Conservation (phyloP, 441 rosid species). For the Populus trichocarpa region DNA sequence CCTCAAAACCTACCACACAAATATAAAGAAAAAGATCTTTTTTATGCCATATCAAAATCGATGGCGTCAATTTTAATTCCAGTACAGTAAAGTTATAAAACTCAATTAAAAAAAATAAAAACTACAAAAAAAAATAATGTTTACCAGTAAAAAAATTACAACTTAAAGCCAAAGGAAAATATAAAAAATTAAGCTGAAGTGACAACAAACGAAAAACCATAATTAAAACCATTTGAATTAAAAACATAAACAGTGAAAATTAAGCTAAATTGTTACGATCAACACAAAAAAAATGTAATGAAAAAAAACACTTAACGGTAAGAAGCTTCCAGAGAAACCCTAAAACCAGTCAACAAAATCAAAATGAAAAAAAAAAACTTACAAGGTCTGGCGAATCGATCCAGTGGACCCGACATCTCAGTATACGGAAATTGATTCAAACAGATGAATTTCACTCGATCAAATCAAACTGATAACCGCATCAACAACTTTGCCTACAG, state of each 20-base stretch:
- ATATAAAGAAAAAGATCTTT: background rate
- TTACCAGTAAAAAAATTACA: background rate
- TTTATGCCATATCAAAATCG: background rate
- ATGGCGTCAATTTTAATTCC: background rate
- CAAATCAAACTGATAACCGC: background rate
- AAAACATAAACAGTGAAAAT: background rate
- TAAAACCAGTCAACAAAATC: conserved; percentile 2
- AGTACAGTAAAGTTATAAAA: background rate
- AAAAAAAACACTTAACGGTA: background rate
- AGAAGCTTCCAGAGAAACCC: conserved; percentile 5
- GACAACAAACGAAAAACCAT: background rate
- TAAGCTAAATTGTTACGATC: background rate
- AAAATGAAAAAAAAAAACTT: background rate
- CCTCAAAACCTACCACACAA: conserved; percentile 73
- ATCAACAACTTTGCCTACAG: background rate
- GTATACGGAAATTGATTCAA: conserved; percentile 1
- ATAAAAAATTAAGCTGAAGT: background rate
- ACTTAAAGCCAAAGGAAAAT: background rate
- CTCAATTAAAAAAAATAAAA: background rate
- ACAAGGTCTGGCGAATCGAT: conserved; percentile 88
- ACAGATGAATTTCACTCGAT: background rate
- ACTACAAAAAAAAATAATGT: background rate
- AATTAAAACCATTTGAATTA: background rate
- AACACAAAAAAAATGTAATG: background rate
- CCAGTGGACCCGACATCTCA: conserved; percentile 71